Base-by-base conservation (phyloP, 257 asterid species). In the Solanum ossicruentum region DNA sequence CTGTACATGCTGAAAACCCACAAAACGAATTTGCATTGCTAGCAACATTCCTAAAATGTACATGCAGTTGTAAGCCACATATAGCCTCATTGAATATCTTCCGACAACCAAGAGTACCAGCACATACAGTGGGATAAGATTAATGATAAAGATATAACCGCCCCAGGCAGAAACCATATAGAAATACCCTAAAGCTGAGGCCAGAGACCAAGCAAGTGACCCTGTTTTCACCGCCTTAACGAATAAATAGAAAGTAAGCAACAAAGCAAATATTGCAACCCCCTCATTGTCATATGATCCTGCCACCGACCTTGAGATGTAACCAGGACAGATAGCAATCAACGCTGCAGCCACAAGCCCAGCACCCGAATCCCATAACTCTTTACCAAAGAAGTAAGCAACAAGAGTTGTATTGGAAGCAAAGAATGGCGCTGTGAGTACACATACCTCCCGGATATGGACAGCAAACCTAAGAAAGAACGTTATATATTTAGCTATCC, bases 91-190 rank as follows among this genome's bases (percentile, higher is more conserved):
- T 18, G 99, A 97, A 87, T 91, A 97, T 91, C 99, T 95, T 87
- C 98, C 99, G 26, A 90, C 92, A 84, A 97, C 88, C 94, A 97
- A 91, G 77, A 97, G 94, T 85, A 97, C 99, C 90, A 97, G 13
- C 82, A 95, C 99, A 58, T 97, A 97, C 65, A 97, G 92, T 3
- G 99, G 99, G 88, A 97, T 90, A 90, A 97, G 87, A 89, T 97
- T 97, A 87, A 97, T 97, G 87, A 97, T 97, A 92, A 97, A 97
- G 86, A 97, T 95, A 89, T 97, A 97, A 84, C 99, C 99, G 87
- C 99, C 99, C 98, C 99, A 97, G 8, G 99, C 98, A 86, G 99
- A 97, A 90, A 97, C 99, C 99, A 97, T 97, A 78, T 97, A 97
- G 86, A 97, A 97, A 85, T 97, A 97, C 84, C 98, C 99, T 86